Percentiles rank a stretch among this genome's conserved stretches.
These are phyloP conservation scores for Camellia japonica DNA, from an alignment of 148 eudicot species.

Conservation along the genomic window DNA sequence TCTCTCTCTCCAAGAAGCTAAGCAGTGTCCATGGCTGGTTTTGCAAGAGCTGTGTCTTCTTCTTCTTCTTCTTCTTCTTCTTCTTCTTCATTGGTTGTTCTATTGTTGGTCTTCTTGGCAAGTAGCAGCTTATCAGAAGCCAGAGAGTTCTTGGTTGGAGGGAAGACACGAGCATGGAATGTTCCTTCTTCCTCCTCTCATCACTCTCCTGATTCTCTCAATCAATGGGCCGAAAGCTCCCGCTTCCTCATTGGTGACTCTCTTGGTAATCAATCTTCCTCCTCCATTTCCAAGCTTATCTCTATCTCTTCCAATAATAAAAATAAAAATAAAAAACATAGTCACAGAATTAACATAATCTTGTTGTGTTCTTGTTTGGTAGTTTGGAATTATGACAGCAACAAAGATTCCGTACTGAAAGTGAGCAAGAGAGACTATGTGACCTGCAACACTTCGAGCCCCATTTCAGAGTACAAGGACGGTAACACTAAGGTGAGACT, in stretches of 20 bases:
- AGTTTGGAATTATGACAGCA: conserved; percentile 63
- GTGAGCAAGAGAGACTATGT: conserved; percentile 55
- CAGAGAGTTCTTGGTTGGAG: conserved; percentile 61
- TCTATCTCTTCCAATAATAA: too few species aligned
- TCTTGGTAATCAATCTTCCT: conserved; percentile 35
- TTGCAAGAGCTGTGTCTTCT: conserved; percentile 15
- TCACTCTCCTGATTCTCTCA: conserved; percentile 47
- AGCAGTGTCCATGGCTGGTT: conserved; percentile 20
- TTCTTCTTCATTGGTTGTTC: background rate
- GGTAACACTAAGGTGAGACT: conserved; percentile 48
- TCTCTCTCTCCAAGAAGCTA: background rate
- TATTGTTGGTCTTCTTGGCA: conserved; percentile 20
- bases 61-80: background rate
- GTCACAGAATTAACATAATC: too few species aligned
- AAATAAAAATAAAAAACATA: too few species aligned
- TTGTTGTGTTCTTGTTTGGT: background rate
- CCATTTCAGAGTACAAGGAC: conserved; percentile 47
- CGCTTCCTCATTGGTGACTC: conserved; percentile 58
- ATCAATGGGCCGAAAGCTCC: conserved; percentile 54
- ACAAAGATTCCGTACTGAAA: conserved; percentile 58
- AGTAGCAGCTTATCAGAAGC: conserved; percentile 33
- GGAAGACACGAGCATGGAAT: conserved; percentile 54
- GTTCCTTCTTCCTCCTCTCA: conserved; percentile 43
- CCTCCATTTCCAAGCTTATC: background rate
- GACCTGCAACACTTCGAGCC: conserved; percentile 59